Evolutionary conservation across 805 yeast species (phyloP).

Genomic region (Spathaspora boniae): DNA sequence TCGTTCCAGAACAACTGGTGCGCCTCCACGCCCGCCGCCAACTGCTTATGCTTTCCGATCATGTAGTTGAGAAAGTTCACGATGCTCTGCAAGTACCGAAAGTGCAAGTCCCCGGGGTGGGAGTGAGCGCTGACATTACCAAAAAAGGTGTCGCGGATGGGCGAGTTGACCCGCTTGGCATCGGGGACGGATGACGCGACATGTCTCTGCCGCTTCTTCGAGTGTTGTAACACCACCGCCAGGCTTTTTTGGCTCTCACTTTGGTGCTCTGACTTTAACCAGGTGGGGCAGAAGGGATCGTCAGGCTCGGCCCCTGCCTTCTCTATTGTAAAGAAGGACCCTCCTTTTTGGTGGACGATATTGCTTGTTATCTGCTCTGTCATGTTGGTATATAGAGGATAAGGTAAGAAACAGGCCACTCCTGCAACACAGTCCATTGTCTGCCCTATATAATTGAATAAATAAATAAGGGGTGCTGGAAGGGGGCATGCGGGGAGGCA

Average conservation of each 20-base stretch:
- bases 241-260: background rate
- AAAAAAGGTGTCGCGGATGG: background rate
- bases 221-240: too few relatives aligned
- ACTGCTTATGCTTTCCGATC: constrained; percentile 5
- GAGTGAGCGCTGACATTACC: background rate
- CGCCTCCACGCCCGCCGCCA: background rate
- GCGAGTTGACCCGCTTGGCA: too few relatives aligned
- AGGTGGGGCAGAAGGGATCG: constrained; percentile 9
- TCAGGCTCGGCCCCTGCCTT: background rate
- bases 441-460: too few relatives aligned
- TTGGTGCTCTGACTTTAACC: constrained; percentile 6
- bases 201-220: background rate
- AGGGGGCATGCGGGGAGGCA: too few relatives aligned
- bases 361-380: too few relatives aligned
- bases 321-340: background rate
- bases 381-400: too few relatives aligned
- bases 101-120: background rate
- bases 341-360: too few relatives aligned
- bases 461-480: too few relatives aligned
- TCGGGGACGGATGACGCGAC: background rate
- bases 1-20: constrained; percentile 4
- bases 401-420: too few relatives aligned
- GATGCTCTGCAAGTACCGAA: constrained; percentile 5
- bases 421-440: too few relatives aligned
- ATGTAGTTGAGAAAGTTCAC: constrained; percentile 8